Evolutionary conservation across 1,284 basidiomycete species (phyloP), one percentile per base, ranked within the genome.

Genomic region (Sporisorium graminicola): DNA sequence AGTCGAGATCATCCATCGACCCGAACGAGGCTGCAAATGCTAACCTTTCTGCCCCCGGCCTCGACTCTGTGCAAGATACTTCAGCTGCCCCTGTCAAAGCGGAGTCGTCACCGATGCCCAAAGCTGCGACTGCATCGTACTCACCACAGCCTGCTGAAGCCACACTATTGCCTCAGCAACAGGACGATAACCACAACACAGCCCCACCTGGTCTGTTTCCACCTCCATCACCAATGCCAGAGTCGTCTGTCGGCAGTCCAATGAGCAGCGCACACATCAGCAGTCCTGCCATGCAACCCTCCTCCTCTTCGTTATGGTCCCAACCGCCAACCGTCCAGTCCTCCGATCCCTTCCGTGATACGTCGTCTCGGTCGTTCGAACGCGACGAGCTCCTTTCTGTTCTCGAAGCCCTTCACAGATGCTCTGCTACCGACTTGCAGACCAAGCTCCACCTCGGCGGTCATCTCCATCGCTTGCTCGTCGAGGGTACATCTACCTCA

Each of bases 381-480:
- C 66, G 75, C n/a, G 72, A 75, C 18, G 64, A 74, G 46, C 57
- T 78, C 7, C 50, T 78, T 8, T 65, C 75, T 3, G 67, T 78
- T 2, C 61, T 78, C 24, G 73, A 74, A 44, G 71, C 75, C 6
- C 52, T 78, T 0, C 65, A 70, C 18, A 51, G 71, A 47, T 70
- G 75, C 37, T 42, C 69, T 5, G 49, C 67, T 7, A 24, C 58
- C 53, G 72, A 74, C 24, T 35, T 78, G 20, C 59, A 60, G 29
- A 65, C 53, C 37, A 74, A 79, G 55, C 74, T 82, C 5, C 79
- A 75, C 35, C 69, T 82, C 2, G 69, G 65, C 10, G 66, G 75
- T 13, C 77, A 82, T 18, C 58, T 81, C 6, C 73, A 83, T 44
- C 58, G 74, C 33, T 47, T 82, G 31, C 62, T 82, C 2, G 51